Evolutionary conservation across 2,329 filamentous ascomycete genomes (phyloP).

Genomic region (Cladosporium sp.): DNA sequence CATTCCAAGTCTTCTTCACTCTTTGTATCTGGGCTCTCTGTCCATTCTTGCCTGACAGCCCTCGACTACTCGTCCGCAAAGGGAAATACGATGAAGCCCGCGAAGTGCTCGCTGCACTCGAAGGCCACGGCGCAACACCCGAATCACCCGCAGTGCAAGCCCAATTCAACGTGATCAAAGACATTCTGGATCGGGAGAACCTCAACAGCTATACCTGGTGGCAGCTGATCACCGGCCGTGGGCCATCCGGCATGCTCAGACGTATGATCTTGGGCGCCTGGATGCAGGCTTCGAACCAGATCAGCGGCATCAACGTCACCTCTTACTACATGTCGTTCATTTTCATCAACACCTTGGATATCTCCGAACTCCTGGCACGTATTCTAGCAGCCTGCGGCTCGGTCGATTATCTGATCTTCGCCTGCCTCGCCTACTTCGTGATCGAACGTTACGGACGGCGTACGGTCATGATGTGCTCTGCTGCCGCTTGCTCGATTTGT

Average conservation of each 20-base stretch:
- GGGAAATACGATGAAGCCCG: conserved; percentile 49
- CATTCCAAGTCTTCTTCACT: conserved; percentile 53
- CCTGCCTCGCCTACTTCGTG: conserved; percentile 43
- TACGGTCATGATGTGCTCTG: conserved; percentile 46
- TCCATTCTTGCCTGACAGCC: conserved; percentile 35
- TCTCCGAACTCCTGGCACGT: conserved; percentile 42
- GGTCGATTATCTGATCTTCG: conserved; percentile 48
- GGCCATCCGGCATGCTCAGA: conserved; percentile 5
- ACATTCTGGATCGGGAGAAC: conserved; percentile 44
- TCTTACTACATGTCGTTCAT: conserved; percentile 42
- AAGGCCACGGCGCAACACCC: conserved; percentile 43
- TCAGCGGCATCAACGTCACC: conserved; percentile 23
- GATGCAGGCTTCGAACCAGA: conserved; percentile 28
- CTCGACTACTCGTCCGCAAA: conserved; percentile 47
- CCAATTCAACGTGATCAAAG: conserved; percentile 49
- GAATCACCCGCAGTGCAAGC: conserved; percentile 37
- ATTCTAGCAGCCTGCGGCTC: conserved; percentile 50
- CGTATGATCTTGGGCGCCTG: conserved; percentile 24
- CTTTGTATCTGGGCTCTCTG: conserved; percentile 36
- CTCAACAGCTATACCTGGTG: conserved; percentile 43
- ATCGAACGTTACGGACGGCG: conserved; percentile 48
- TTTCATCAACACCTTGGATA: conserved; percentile 48
- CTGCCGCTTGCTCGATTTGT: conserved; percentile 46
- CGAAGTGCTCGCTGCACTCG: conserved; percentile 41
- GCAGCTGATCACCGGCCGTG: conserved; percentile 35